Conservation (phyloP, 1,284 basidiomycete species). For the Coniferiporia weirii region DNA sequence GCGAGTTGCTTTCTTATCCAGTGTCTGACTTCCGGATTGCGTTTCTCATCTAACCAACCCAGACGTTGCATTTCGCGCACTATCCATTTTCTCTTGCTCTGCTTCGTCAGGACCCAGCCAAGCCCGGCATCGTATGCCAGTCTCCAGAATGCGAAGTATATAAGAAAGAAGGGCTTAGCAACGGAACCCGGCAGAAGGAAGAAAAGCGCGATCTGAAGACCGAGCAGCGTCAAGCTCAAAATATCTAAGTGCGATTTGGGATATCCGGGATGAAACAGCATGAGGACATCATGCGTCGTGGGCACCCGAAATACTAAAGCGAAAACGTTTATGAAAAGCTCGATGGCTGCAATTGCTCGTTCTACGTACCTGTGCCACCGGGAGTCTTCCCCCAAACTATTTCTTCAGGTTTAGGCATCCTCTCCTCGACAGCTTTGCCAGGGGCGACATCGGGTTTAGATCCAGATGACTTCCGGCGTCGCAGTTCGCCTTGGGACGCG, state of each 20-base stretch:
- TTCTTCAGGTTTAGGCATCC: constrained; percentile 38
- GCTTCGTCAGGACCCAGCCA: constrained; percentile 90
- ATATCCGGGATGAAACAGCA: constrained; percentile 83
- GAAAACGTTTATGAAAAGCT: not conserved
- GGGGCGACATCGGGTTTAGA: not conserved
- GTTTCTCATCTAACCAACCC: constrained; percentile 83
- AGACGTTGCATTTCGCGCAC: constrained; percentile 72
- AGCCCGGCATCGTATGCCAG: constrained; percentile 89
- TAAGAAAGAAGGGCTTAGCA: constrained; percentile 66
- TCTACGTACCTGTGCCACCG: constrained; percentile 62
- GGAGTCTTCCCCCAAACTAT: constrained; percentile 88
- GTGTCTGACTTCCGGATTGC: constrained; percentile 55
- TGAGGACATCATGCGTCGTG: constrained; percentile 92
- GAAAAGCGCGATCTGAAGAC: constrained; percentile 77
- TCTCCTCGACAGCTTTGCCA: constrained; percentile 4
- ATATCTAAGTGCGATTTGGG: constrained; percentile 92
- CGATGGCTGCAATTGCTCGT: constrained; percentile 1
- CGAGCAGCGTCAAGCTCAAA: constrained; percentile 77
- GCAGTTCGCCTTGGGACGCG: constrained; percentile 9
- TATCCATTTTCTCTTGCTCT: constrained; percentile 93
- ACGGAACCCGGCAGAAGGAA: constrained; percentile 52
- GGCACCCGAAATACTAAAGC: constrained; percentile 88
- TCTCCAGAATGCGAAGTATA: constrained; percentile 93
- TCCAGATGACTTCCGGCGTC: constrained; percentile 9
- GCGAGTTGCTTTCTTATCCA: constrained; percentile 88